Percentiles rank a stretch among this genome's conserved stretches.
Evolutionary conservation across 1,139 yeast genomes (phyloP).

Genomic region (Nakaseomyces uthaithaninus): DNA sequence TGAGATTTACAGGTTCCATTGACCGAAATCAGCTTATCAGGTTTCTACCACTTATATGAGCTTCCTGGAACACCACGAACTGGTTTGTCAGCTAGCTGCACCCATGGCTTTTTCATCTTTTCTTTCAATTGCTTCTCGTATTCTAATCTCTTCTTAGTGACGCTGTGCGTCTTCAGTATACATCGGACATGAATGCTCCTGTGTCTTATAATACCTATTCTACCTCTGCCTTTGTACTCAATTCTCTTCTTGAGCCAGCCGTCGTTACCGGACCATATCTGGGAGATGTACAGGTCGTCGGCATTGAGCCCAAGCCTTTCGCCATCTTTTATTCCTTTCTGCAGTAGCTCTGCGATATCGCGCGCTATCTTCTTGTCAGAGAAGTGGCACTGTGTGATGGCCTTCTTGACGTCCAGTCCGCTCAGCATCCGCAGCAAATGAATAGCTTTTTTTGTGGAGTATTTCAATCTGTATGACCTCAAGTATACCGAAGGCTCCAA

Average conservation of each 20-base stretch:
- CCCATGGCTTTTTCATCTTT: slow-evolving; percentile 40
- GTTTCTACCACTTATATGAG: slow-evolving; percentile 43
- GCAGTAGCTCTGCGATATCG: slow-evolving; percentile 69
- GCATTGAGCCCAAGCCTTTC: slow-evolving; percentile 49
- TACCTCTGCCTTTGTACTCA: slow-evolving; percentile 89
- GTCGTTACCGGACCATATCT: slow-evolving; percentile 90
- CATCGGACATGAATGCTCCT: slow-evolving; percentile 76
- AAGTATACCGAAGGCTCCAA: slow-evolving; percentile 80
- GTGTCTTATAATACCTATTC: slow-evolving; percentile 71
- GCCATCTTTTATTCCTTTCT: slow-evolving; percentile 67
- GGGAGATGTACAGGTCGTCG: slow-evolving; percentile 61
- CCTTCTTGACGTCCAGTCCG: slow-evolving; percentile 62
- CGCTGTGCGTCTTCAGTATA: slow-evolving; percentile 54
- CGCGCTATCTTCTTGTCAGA: slow-evolving; percentile 71
- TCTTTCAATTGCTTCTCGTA: slow-evolving; percentile 48
- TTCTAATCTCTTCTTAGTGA: slow-evolving; percentile 49
- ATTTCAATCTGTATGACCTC: slow-evolving; percentile 70
- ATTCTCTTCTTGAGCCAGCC: slow-evolving; percentile 63
- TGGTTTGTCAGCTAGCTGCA: slow-evolving; percentile 37
- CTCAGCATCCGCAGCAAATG: slow-evolving; percentile 65
- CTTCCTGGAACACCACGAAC: slow-evolving; percentile 42
- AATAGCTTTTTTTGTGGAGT: slow-evolving; percentile 83
- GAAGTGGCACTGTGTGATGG: slow-evolving; percentile 90
- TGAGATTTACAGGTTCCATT: slow-evolving; percentile 11
- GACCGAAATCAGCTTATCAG: not conserved